A percentile compares a stretch with the other conserved stretches of the same genome.
Conservation (phyloP, 768 basidiomycete species). For the Agrocybe chaxingu region DNA sequence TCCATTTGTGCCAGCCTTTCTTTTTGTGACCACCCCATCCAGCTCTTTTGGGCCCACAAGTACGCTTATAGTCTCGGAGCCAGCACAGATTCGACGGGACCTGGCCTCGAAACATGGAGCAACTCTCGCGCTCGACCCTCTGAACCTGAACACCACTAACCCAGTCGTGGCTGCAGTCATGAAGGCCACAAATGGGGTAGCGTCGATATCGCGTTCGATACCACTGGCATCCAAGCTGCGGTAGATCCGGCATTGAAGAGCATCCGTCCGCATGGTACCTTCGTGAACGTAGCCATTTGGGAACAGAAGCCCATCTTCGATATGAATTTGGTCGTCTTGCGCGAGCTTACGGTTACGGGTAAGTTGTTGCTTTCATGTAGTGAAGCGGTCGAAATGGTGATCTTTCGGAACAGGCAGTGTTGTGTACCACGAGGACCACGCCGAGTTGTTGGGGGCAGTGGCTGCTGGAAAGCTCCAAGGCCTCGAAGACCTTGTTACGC, state of each 20-base stretch:
- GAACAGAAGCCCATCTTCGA: conserved; percentile 31
- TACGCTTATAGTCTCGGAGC: conserved; percentile 37
- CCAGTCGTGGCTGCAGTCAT: conserved; percentile 20
- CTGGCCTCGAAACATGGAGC: conserved; percentile 36
- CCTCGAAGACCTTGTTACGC: conserved; percentile 40
- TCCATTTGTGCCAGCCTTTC: too few species aligned
- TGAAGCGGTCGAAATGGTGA: not conserved
- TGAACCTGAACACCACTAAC: not conserved
- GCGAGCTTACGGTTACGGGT: conserved; percentile 39
- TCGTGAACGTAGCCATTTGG: conserved; percentile 44
- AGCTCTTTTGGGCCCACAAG: conserved; percentile 19
- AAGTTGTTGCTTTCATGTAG: conserved; percentile 1
- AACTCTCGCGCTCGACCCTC: conserved; percentile 33
- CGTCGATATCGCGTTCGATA: conserved; percentile 45
- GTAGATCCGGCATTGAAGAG: conserved; percentile 32
- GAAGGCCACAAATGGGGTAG: conserved; percentile 21
- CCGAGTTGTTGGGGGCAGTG: conserved; percentile 35
- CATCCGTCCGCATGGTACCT: conserved; percentile 34
- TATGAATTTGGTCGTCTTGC: conserved; percentile 31
- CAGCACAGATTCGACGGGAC: conserved; percentile 33
- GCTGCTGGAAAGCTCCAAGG: conserved; percentile 33
- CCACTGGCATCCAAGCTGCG: conserved; percentile 38
- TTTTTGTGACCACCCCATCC: too few species aligned
- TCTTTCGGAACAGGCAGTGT: conserved; percentile 24
- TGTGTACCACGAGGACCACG: conserved; percentile 36